Conservation (phyloP, 2,329 filamentous ascomycete genomes). For the Arachnomyces sp. region DNA sequence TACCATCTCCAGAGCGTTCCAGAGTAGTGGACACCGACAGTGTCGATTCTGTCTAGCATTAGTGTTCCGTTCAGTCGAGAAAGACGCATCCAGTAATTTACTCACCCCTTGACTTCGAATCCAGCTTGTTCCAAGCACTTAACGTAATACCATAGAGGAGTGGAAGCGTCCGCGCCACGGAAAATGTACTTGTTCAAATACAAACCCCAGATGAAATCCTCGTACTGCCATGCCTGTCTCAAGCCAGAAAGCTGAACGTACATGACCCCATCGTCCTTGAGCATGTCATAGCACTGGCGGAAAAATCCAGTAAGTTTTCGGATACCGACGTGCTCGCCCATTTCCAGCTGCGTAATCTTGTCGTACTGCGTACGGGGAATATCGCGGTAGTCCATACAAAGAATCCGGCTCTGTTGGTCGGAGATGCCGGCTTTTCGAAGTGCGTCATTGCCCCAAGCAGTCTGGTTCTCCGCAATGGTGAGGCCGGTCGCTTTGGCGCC, state of each 20-base stretch:
- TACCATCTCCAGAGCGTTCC: conserved; percentile 98
- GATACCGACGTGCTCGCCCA: conserved; percentile 97
- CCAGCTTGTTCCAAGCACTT: conserved; percentile 77
- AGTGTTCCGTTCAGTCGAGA: no score
- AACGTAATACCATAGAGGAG: conserved; percentile 80
- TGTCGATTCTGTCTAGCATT: no score
- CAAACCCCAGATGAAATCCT: conserved; percentile 94
- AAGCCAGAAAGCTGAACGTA: conserved; percentile 94
- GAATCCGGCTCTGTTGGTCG: conserved; percentile 81
- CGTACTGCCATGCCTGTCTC: conserved; percentile 92
- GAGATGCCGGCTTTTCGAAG: conserved; percentile 73
- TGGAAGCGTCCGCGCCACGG: conserved; percentile 91
- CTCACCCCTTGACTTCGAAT: conserved; percentile 83
- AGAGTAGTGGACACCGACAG: conserved; percentile 92
- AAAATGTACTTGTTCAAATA: conserved; percentile 99
- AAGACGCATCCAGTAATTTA: no score
- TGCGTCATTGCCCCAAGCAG: conserved; percentile 89
- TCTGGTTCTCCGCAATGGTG: conserved; percentile 92
- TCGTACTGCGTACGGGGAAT: conserved; percentile 76
- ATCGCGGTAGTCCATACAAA: conserved; percentile 97
- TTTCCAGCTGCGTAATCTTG: conserved; percentile 96
- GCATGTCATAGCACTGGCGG: conserved; percentile 84
- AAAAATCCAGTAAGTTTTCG: conserved; percentile 77
- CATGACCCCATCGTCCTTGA: conserved; percentile 92
- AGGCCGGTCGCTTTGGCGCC: conserved; percentile 79